phyloP scores from a whole-genome alignment of 495 filamentous ascomycete genomes.

The Cercophora samala region DNA sequence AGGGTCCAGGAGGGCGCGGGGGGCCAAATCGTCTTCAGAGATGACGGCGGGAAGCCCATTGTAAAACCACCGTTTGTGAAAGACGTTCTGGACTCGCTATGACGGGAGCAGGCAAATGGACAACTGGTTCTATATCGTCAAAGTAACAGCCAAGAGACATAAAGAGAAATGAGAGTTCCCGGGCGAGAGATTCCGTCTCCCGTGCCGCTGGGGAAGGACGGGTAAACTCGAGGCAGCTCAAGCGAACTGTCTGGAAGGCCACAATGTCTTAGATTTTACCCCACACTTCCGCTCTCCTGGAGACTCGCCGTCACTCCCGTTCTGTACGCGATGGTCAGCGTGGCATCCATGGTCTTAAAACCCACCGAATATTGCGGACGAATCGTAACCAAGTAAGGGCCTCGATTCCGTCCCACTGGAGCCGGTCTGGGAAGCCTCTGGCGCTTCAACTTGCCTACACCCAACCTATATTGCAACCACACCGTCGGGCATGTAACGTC shows the following conservation, averaged over 20 bases:
- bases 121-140: neutral
- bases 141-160: neutral
- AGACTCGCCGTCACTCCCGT: neutral
- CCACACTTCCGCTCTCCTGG: constrained; percentile 21
- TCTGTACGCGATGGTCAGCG: constrained; percentile 14
- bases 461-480: constrained; percentile 34
- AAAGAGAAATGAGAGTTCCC: neutral
- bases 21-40: neutral
- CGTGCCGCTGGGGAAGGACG: constrained; percentile 1
- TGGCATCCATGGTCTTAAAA: constrained; percentile 16
- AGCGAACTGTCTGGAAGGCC: constrained; percentile 16
- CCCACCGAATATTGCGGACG: constrained; percentile 4
- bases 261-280: constrained; percentile 15
- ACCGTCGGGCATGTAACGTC: constrained; percentile 19
- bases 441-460: constrained; percentile 14
- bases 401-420: constrained; percentile 17
- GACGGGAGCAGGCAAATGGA: neutral
- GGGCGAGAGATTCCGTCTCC: neutral
- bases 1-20: neutral
- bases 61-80: neutral
- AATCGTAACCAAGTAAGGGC: constrained; percentile 9
- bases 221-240: constrained; percentile 10
- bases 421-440: neutral
- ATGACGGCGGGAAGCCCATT: neutral
- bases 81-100: neutral